Conservation (phyloP, 768 basidiomycete genomes). For the Clathrus columnatus region DNA sequence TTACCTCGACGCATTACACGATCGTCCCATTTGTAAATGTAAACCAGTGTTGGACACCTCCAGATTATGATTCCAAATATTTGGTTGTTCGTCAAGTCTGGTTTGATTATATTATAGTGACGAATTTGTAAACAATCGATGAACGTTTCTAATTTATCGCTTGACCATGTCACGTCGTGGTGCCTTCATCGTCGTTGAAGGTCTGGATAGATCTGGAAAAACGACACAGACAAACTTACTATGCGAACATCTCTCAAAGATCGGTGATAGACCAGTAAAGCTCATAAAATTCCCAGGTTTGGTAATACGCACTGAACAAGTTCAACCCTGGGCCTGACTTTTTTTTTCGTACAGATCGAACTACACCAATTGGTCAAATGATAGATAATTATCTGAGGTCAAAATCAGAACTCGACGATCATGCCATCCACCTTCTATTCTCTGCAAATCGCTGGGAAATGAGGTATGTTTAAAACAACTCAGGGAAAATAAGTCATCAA, state of each 20-base stretch:
- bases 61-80: too few relatives aligned
- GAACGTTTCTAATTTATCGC: too few relatives aligned
- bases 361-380: constrained; percentile 84
- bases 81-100: too few relatives aligned
- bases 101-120: too few relatives aligned
- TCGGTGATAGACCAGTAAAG: constrained; percentile 36
- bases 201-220: constrained; percentile 93
- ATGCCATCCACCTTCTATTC: constrained; percentile 87
- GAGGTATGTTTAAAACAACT: constrained; percentile 41
- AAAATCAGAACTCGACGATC: constrained; percentile 82
- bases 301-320: constrained; percentile 10
- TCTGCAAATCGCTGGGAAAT: constrained; percentile 97
- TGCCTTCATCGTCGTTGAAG: constrained; percentile 88
- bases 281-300: constrained; percentile 88
- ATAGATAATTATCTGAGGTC: constrained; percentile 88
- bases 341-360: constrained; percentile 54
- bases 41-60: too few relatives aligned
- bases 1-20: too few relatives aligned
- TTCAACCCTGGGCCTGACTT: background rate
- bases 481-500: background rate
- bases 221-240: constrained; percentile 75
- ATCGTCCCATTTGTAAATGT: too few relatives aligned
- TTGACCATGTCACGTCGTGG: constrained; percentile 39
- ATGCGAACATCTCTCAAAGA: constrained; percentile 38
- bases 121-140: too few relatives aligned